Conservation (phyloP, 805 yeast genomes). For the Candida ulmi region DNA sequence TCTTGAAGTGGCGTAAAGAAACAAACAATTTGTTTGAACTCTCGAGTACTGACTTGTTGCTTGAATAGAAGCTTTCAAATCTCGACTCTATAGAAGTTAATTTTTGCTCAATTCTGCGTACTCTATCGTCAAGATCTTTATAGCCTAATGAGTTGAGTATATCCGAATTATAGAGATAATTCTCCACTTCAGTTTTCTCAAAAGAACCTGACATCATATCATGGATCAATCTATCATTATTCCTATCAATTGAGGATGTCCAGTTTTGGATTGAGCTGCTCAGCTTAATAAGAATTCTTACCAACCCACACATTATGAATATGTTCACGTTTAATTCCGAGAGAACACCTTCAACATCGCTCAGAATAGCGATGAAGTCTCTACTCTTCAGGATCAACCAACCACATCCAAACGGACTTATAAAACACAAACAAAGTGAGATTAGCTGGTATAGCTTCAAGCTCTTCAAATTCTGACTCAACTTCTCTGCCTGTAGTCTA, state of each 20-base stretch:
- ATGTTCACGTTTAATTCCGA: slow-evolving; percentile 32
- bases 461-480: slow-evolving; percentile 2
- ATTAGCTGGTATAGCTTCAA: slow-evolving; percentile 14
- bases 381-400: slow-evolving; percentile 26
- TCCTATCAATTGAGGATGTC: slow-evolving; percentile 14
- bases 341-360: slow-evolving; percentile 24
- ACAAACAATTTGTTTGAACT: slow-evolving; percentile 5
- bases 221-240: no score
- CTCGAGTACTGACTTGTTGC: slow-evolving; percentile 12
- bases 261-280: slow-evolving; percentile 14
- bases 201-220: no score
- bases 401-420: slow-evolving; percentile 25
- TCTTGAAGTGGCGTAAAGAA: slow-evolving; percentile 14
- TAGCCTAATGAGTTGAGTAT: no score
- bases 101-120: slow-evolving; percentile 7
- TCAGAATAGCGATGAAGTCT: slow-evolving; percentile 23
- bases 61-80: slow-evolving; percentile 11
- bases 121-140: no score
- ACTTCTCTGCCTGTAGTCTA: no score
- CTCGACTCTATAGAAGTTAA: slow-evolving; percentile 1
- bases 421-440: slow-evolving; percentile 24
- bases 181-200: no score
- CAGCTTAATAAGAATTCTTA: slow-evolving; percentile 22
- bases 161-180: no score
- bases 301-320: slow-evolving; percentile 29